Evolutionary conservation across 257 asterid species (phyloP), one percentile per base, ranked within the genome.

Genomic region (Marsdenia floribunda): DNA sequence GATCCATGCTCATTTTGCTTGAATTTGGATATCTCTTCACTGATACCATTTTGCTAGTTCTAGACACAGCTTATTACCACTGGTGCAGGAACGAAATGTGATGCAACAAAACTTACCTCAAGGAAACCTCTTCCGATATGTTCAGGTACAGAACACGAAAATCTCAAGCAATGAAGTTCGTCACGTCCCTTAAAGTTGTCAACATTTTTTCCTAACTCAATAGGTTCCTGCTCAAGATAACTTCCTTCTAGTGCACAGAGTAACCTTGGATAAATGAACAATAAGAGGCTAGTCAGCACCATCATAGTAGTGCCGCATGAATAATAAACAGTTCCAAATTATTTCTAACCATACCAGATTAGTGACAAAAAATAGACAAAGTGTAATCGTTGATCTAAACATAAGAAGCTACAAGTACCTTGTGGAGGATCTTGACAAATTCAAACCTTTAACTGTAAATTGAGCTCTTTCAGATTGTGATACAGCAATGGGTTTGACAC

Each of bases 51-150:
- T 35, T 53, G 37, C 66, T 37, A 35, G 35, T 53, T 71, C 75
- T 19, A 71, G 33, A 71, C 21, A 53, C 40, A 71, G 42, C 26
- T 33, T 49, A 44, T 53, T 29, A 52, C 54, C 15, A 21, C 50
- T 18, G 46, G 7, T 35, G 47, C 50, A 11, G 47, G 29, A 54
- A n/a, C 19, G 58, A 29, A 54, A 19, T 13, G 2, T 11, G 5
- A 53, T 22, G 21, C 3, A 2, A 47, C 49, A 53, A 71, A 22
- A 21, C 11, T 73, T 75, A 90, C 96, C 93, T 90, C 96, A 35
- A 89, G 80, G 79, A 89, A 90, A 74, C 96, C 96, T 86, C 96
- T 86, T 73, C 96, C 96, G 60, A 78, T 72, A 18, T 83, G 82
- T 53, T 83, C 88, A 40, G 96, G 95, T 66, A 86, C 70, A 63